Base-by-base conservation (phyloP, 805 yeast genomes). In the Martiniozyma abietophila region DNA sequence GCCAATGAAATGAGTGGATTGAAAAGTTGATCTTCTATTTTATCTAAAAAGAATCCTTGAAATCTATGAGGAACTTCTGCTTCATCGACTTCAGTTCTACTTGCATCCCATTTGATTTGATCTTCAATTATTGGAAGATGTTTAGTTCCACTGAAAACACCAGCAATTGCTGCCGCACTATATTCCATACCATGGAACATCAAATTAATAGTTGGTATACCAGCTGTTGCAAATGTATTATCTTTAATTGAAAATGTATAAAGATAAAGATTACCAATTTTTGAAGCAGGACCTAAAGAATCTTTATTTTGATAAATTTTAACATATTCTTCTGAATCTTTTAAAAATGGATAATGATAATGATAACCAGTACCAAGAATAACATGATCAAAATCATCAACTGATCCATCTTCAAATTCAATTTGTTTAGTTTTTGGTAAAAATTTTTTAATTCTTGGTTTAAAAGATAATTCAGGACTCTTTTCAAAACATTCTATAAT, bases 131-230 rank as follows among this genome's bases (percentile, higher is more conserved):
- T 27, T 1, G 77, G 76, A 18, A 70, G 47, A 8, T 41, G 10
- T 18, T 48, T 53, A 19, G 54, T 54, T 11, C 62, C 61, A 2
- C 72, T 57, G 73, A 75, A 72, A 4, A 69, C 66, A n/a, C 77
- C 77, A 11, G 74, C 71, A 32, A 72, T 54, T 0, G 76, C 74
- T n/a, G 73, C 67, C 2, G 74, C 71, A 30, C 61, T 53, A 2
- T 67, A 56, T 44, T 73, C 79, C 42, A 70, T 66, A 11, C 67
- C 59, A 32, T 67, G 66, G 55, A 69, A 71, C 41, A 64, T 61
- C 18, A 68, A 46, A 2, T 67, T 63, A 1, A 71, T 61, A 2
- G 65, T 45, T 11, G 68, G 53, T 6, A 58, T 54, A 6, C 72
- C 71, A 16, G 57, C 56, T 4, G 58, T 45, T 1, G 65, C 67